These are phyloP conservation scores for Byssochlamys sp. DNA, from an alignment of 2,329 filamentous ascomycete genomes.

Conservation along the genomic window DNA sequence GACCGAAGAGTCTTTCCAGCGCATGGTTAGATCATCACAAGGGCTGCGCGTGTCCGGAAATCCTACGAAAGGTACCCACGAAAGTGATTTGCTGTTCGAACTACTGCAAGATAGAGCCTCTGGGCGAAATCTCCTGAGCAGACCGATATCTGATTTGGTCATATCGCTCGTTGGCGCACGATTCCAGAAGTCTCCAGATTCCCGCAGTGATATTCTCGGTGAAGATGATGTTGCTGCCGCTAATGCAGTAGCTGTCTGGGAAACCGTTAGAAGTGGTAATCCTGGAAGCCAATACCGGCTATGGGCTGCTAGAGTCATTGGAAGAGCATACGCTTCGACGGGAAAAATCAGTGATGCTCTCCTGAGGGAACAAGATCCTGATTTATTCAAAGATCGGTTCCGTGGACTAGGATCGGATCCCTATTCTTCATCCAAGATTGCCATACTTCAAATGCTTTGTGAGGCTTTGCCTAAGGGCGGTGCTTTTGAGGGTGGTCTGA, in stretches of 20 bases:
- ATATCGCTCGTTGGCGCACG: slow-evolving; percentile 55
- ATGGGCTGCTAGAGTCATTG: slow-evolving; percentile 79
- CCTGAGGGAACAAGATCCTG: slow-evolving; percentile 33
- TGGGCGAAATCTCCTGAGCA: slow-evolving; percentile 58
- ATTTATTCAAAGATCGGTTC: slow-evolving; percentile 12
- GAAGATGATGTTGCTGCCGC: slow-evolving; percentile 54
- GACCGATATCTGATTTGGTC: slow-evolving; percentile 45
- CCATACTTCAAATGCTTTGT: slow-evolving; percentile 53
- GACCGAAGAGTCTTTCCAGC: slow-evolving; percentile 51
- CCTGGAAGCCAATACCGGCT: slow-evolving; percentile 61
- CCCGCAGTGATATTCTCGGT: slow-evolving; percentile 58
- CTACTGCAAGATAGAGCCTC: slow-evolving; percentile 64
- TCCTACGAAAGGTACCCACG: slow-evolving; percentile 58
- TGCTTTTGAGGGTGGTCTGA: slow-evolving; percentile 35
- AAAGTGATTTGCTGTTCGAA: slow-evolving; percentile 69
- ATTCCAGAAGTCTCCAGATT: slow-evolving; percentile 54
- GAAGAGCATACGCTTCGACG: slow-evolving; percentile 69
- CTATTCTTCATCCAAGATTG: slow-evolving; percentile 47
- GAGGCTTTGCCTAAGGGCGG: slow-evolving; percentile 52
- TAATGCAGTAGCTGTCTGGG: slow-evolving; percentile 62
- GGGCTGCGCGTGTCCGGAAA: slow-evolving; percentile 60
- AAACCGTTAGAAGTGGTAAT: slow-evolving; percentile 57
- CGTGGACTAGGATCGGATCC: slow-evolving; percentile 3
- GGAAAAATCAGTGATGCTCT: slow-evolving; percentile 49
- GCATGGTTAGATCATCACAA: slow-evolving; percentile 60